Percentiles rank a stretch among this genome's conserved stretches.
These are phyloP conservation scores for Butyriboletus loyo DNA, from an alignment of 768 basidiomycete genomes.

Conservation along the genomic window DNA sequence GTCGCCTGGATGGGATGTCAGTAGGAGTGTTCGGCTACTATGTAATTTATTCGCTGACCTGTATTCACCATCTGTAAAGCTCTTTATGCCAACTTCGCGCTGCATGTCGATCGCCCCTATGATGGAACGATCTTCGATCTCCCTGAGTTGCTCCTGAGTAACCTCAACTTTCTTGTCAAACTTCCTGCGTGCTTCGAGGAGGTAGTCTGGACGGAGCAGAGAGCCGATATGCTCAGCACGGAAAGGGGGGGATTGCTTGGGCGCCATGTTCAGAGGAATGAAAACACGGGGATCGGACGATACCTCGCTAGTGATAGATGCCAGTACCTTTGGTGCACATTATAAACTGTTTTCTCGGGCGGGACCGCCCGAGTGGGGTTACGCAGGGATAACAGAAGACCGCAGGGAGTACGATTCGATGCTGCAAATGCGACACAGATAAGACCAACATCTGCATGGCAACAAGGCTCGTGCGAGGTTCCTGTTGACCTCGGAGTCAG, in stretches of 20 bases:
- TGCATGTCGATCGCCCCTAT: slow-evolving; percentile 36
- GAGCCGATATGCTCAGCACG: slow-evolving; percentile 47
- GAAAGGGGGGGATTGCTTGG: slow-evolving; percentile 38
- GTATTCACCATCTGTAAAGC: slow-evolving; percentile 43
- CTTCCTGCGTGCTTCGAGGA: slow-evolving; percentile 36
- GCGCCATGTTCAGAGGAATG: slow-evolving; percentile 8
- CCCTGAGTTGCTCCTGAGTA: slow-evolving; percentile 34
- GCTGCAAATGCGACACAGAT: not conserved
- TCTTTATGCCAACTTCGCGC: slow-evolving; percentile 39
- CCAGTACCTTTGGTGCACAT: not conserved
- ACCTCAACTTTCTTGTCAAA: slow-evolving; percentile 36
- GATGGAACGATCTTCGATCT: slow-evolving; percentile 40
- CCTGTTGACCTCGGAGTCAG: not conserved
- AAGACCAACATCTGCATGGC: not conserved
- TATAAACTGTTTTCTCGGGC: not conserved
- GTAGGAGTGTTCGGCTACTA: not conserved
- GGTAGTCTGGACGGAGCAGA: slow-evolving; percentile 39
- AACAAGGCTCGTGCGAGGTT: not conserved
- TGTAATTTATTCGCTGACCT: slow-evolving; percentile 25
- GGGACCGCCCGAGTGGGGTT: not conserved
- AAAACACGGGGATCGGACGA: too few relatives aligned
- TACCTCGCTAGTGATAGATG: not conserved
- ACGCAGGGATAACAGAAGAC: not conserved
- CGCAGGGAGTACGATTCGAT: not conserved
- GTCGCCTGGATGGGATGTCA: slow-evolving; percentile 20